A percentile compares a stretch with the other conserved stretches of the same genome.
phyloP scores from a whole-genome alignment of 2,329 filamentous ascomycete genomes.

The Chaetomium olivaceum region DNA sequence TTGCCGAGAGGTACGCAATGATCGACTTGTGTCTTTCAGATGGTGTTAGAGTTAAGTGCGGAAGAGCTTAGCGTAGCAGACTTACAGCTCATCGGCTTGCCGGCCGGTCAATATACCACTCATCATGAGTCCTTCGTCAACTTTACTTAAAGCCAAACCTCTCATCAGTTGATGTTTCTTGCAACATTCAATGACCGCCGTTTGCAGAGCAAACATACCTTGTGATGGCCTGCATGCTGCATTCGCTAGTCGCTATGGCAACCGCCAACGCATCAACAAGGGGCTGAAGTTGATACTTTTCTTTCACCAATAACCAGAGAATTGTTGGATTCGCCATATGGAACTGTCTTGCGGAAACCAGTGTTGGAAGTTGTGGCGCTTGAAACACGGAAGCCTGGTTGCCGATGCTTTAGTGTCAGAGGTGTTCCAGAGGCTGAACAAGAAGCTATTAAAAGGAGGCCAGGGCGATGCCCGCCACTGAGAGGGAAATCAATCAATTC shows the following conservation, averaged over 20 bases:
- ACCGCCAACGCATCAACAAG: neutral
- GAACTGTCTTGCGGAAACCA: no score
- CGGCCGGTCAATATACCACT: constrained; percentile 72
- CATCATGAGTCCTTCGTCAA: constrained; percentile 50
- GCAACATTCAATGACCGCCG: neutral
- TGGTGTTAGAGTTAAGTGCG: constrained; percentile 8
- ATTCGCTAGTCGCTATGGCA: neutral
- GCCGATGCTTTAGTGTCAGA: no score
- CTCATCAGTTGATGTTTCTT: neutral
- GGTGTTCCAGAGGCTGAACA: no score
- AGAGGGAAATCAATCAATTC: no score
- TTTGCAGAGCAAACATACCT: neutral
- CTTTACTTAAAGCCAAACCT: neutral
- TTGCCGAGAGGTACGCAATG: constrained; percentile 79
- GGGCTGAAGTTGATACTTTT: neutral
- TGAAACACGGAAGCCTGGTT: no score
- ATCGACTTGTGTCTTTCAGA: constrained; percentile 80
- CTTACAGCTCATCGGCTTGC: constrained; percentile 87
- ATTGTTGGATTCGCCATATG: no score
- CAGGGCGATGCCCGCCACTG: no score
- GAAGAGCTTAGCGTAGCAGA: constrained; percentile 27
- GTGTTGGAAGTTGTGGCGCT: no score
- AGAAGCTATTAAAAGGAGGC: no score
- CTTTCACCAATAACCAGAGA: neutral
- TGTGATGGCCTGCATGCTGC: neutral